Evolutionary conservation across 257 asterid species (phyloP), one percentile per base, ranked within the genome.

Genomic region (Solanum chaucha): DNA sequence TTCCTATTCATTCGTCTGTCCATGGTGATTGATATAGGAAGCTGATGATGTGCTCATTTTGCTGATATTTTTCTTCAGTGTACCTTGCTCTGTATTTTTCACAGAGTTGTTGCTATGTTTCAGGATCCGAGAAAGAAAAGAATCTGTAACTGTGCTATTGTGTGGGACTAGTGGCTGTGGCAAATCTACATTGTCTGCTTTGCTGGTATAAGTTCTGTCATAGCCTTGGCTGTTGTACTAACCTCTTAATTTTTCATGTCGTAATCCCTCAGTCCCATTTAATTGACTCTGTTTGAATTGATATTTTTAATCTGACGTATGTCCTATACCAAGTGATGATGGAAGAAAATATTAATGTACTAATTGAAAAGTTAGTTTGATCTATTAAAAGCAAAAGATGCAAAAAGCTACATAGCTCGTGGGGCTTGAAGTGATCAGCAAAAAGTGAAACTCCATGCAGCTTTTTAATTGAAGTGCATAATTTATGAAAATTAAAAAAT

Each of bases 141-240:
- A 94, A 87, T 97, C 99, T 70, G 91, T 97, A 86, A 97, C 97
- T 10, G 94, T 97, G 86, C 89, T 97, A 59, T 92, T 97, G 89
- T 97, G 99, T 89, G 99, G 99, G 75, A 94, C 99, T 8, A 96
- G 99, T 90, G 99, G 99, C 87, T 97, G 99, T 88, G 99, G 99
- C 86, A 97, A 97, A 92, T 97, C 99, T 88, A 97, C 99, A 82
- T 93, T 97, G 89, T 97, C 99, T 87, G 99, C 99, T 44, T 94
- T 97, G 92, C 98, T 97, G 97, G 99, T 97, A 89, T 87, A 81
- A 19, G 40, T 83, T 30, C 51, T 38, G 81, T 58, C 85, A 12
- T 87, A 59, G 55, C 46, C 61, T 28, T 86, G 75, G 34, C 81
- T 80, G 44, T 26, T 46, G 68, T 46, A 46, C 85, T 80, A 80